Evolutionary conservation across 164 flowering plant species (phyloP).

Genomic region (Brasenia schreberi): DNA sequence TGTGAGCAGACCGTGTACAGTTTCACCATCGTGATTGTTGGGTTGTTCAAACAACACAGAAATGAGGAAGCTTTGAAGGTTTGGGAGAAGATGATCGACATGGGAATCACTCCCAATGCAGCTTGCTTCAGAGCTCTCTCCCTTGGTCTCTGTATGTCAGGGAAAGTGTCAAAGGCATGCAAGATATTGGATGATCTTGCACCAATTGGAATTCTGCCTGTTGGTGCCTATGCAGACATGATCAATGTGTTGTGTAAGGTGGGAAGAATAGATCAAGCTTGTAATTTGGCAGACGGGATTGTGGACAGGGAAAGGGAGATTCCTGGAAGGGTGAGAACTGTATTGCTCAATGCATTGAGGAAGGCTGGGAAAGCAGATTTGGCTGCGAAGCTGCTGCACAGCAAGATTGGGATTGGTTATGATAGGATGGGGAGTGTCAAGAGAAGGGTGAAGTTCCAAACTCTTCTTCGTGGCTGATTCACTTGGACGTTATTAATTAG

Average conservation of each 20-base stretch:
- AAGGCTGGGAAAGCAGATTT: slow-evolving; percentile 80
- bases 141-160: slow-evolving; percentile 84
- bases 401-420: slow-evolving; percentile 89
- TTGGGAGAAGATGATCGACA: slow-evolving; percentile 91
- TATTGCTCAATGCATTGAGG: slow-evolving; percentile 85
- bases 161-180: slow-evolving; percentile 83
- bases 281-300: slow-evolving; percentile 93
- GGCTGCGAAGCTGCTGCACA: slow-evolving; percentile 87
- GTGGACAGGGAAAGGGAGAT: slow-evolving; percentile 88
- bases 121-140: slow-evolving; percentile 85
- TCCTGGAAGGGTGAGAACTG: slow-evolving; percentile 70
- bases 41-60: slow-evolving; percentile 56
- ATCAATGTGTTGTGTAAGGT: slow-evolving; percentile 70
- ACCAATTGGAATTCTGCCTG: slow-evolving; percentile 77
- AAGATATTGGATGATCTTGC: slow-evolving; percentile 44
- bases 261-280: slow-evolving; percentile 72
- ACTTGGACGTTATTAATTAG: no score
- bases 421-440: slow-evolving; percentile 72
- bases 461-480: slow-evolving; percentile 34
- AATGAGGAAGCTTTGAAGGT: slow-evolving; percentile 86
- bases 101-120: slow-evolving; percentile 77
- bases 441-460: slow-evolving; percentile 66
- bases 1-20: slow-evolving; percentile 89
- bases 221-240: slow-evolving; percentile 85
- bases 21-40: slow-evolving; percentile 71